phyloP scores from a whole-genome alignment of 495 filamentous ascomycete genomes.

The Extremus antarcticus region DNA sequence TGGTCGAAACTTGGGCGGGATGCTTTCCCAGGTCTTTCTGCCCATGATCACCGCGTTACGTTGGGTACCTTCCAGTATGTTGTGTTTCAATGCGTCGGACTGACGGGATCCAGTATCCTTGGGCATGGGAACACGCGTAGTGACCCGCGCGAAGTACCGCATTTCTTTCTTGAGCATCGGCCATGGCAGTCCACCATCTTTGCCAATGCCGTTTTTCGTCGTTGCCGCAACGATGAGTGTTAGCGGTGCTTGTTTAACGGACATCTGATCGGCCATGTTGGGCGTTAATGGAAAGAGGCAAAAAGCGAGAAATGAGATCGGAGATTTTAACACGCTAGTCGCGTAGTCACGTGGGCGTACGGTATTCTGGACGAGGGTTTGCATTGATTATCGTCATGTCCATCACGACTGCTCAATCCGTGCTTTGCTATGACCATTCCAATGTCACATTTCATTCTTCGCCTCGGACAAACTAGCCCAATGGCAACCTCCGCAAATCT shows the following conservation, averaged over 20 bases:
- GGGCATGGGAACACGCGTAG: constrained; percentile 46
- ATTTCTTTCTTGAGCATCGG: constrained; percentile 78
- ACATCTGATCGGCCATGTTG: constrained; percentile 13
- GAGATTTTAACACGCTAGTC: neutral
- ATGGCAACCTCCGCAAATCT: too few relatives aligned
- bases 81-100: constrained; percentile 10
- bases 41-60: constrained; percentile 90
- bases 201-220: constrained; percentile 74
- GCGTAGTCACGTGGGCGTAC: too few relatives aligned
- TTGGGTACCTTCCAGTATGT: constrained; percentile 9
- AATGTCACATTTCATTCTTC: too few relatives aligned
- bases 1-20: constrained; percentile 67
- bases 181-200: constrained; percentile 74
- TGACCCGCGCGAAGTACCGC: constrained; percentile 86
- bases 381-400: too few relatives aligned
- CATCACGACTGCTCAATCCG: too few relatives aligned
- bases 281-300: neutral
- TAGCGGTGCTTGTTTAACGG: constrained; percentile 28
- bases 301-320: neutral
- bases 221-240: constrained; percentile 72
- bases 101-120: constrained; percentile 21
- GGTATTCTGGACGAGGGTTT: too few relatives aligned
- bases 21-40: constrained; percentile 86
- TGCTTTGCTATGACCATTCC: too few relatives aligned
- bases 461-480: too few relatives aligned